A percentile compares a stretch with the other conserved stretches of the same genome.
These are phyloP conservation scores for Dactylella cylindrospora DNA, from an alignment of 2,329 filamentous ascomycete genomes.

Conservation along the genomic window DNA sequence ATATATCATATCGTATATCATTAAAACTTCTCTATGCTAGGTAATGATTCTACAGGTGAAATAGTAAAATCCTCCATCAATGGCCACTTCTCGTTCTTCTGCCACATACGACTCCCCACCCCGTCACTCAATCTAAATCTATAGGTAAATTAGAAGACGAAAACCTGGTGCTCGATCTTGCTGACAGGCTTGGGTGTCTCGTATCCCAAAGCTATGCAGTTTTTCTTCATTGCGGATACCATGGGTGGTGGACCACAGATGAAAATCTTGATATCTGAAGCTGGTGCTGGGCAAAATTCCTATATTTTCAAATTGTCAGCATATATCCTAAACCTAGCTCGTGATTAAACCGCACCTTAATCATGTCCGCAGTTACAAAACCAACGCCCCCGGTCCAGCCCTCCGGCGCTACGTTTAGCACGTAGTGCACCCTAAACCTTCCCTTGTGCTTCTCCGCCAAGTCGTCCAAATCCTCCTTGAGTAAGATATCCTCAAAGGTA, in stretches of 20 bases:
- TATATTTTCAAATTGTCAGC: slow-evolving; percentile 50
- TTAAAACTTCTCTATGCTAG: too few relatives aligned
- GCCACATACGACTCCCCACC: too few relatives aligned
- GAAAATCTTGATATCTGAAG: slow-evolving; percentile 85
- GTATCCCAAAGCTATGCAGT: slow-evolving; percentile 82
- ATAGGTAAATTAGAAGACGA: slow-evolving; percentile 91
- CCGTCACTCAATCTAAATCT: too few relatives aligned
- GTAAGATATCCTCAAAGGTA: slow-evolving; percentile 83
- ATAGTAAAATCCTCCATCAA: too few relatives aligned
- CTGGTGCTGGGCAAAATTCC: slow-evolving; percentile 78
- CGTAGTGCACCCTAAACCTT: slow-evolving; percentile 82
- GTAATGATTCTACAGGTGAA: too few relatives aligned
- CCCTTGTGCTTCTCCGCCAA: slow-evolving; percentile 73
- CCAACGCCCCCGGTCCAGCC: slow-evolving; percentile 90
- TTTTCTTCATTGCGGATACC: slow-evolving; percentile 77
- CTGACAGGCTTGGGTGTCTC: slow-evolving; percentile 90
- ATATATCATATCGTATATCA: too few relatives aligned
- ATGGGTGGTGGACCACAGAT: slow-evolving; percentile 95
- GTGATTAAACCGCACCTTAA: slow-evolving; percentile 64
- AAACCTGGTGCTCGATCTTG: slow-evolving; percentile 97
- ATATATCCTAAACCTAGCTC: slow-evolving; percentile 33
- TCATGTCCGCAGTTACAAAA: slow-evolving; percentile 94
- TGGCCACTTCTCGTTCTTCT: too few relatives aligned
- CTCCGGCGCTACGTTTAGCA: slow-evolving; percentile 91
- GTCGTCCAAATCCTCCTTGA: slow-evolving; percentile 86